Conservation (phyloP, 257 asterid species). For the Rauvolfia tetraphylla region DNA sequence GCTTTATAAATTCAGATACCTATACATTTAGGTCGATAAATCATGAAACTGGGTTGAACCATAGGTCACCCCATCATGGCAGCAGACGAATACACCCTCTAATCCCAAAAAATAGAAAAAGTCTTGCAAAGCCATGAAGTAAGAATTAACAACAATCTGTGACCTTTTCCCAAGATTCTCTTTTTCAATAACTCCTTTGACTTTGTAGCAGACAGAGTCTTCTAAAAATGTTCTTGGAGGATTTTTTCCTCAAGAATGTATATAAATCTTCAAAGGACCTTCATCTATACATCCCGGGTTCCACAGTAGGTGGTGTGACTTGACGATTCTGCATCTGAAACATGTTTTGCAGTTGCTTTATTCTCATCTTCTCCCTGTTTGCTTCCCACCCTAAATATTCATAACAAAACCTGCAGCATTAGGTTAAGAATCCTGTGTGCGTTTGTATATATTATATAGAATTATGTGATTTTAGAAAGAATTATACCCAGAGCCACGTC, state of each 20-base stretch:
- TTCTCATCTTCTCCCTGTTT: conserved; percentile 6
- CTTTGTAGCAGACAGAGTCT: background rate
- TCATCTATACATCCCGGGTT: conserved; percentile 10
- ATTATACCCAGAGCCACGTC: conserved; percentile 20
- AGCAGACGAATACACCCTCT: no score
- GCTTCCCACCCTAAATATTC: conserved; percentile 7
- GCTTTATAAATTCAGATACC: no score
- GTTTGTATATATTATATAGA: no score
- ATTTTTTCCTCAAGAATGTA: no score
- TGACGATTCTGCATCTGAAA: background rate
- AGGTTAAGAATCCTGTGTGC: background rate
- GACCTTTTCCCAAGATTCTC: background rate
- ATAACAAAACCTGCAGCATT: background rate
- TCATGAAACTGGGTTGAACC: no score
- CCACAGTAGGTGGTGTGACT: conserved; percentile 4
- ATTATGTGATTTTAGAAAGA: background rate
- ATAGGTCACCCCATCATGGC: no score
- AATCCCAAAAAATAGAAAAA: background rate
- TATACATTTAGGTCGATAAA: no score
- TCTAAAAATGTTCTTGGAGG: background rate
- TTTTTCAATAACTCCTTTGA: no score
- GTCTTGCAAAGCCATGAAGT: background rate
- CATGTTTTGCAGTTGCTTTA: background rate
- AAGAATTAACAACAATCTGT: background rate
- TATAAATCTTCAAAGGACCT: background rate